Conservation (phyloP, 345 rosid species). For the Mangifera indica region DNA sequence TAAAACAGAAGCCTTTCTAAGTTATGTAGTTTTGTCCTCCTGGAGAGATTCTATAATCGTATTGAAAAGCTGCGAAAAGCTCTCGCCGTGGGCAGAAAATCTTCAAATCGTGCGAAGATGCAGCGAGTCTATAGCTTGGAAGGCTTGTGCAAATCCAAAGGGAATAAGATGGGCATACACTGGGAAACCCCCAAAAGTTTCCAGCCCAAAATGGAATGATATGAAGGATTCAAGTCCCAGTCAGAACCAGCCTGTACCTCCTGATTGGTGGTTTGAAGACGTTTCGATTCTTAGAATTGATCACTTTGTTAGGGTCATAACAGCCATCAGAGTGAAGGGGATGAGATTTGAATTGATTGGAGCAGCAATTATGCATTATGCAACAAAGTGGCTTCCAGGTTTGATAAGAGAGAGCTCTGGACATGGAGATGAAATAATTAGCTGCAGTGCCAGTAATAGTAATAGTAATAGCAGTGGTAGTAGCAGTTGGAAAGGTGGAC, state of each 20-base stretch:
- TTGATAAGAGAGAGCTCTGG: constrained; percentile 56
- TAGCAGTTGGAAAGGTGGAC: constrained; percentile 81
- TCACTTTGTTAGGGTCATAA: constrained; percentile 88
- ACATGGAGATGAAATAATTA: constrained; percentile 56
- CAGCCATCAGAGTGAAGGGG: constrained; percentile 95
- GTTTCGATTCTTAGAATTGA: constrained; percentile 89
- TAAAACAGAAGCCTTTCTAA: constrained; percentile 96
- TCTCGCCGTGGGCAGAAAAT: constrained; percentile 97
- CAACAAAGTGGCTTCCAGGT: constrained; percentile 85
- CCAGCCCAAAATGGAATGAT: constrained; percentile 83
- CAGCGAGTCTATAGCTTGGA: constrained; percentile 99
- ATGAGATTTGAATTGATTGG: constrained; percentile 92
- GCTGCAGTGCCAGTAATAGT: constrained; percentile 42
- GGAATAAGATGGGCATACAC: constrained; percentile 94
- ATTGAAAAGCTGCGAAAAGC: constrained; percentile 84
- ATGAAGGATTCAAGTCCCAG: constrained; percentile 78
- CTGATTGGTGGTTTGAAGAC: constrained; percentile 99
- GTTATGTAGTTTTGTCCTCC: constrained; percentile 90
- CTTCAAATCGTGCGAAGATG: constrained; percentile 93
- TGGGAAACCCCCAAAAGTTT: constrained; percentile 60
- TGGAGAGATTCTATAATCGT: constrained; percentile 96
- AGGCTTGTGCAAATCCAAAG: constrained; percentile 95
- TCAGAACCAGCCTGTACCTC: constrained; percentile 76
- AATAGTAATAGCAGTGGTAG: constrained; percentile 51
- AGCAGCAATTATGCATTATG: constrained; percentile 80